Base-by-base conservation (phyloP, 176 grass and related monocot genomes). In the Zoysia japonica region DNA sequence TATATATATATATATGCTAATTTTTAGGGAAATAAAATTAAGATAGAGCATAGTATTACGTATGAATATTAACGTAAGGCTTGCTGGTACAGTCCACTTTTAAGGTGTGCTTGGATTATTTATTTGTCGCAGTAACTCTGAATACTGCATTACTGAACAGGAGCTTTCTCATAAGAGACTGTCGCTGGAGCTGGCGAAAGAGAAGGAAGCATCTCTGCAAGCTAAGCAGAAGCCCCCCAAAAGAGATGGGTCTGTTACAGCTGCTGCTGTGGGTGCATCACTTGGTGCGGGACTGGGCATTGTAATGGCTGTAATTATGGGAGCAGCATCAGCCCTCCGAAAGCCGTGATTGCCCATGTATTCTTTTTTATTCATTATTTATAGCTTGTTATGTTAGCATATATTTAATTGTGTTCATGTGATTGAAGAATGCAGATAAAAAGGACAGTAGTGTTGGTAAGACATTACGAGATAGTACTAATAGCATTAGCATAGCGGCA, bases 281-380 rank as follows among this genome's bases (percentile, higher is more conserved):
- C 83, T 94, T 63, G 95, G 95, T 67, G 92, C 91, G 61, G 91
- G 95, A 11, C 87, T 97, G 42, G 95, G 95, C 36, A 59, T 97
- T 78, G 89, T 94, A 74, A 90, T 97, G 95, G 89, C 94, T 43
- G 77, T 97, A 77, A 91, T 94, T 71, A 97, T 97, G 95, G 95
- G 95, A 51, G 95, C 95, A 56, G 91, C 88, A 67, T 97, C 95
- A 79, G 87, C 91, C 13, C 83, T 94, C 49, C 83, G 95, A 65
- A 97, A 97, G 70, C 91, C 94, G 2, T 94, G 78, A 92, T 71
- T 55, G 35, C 76, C 28, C n/a, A 4, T 67, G 17, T 47, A 17
- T 47, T 80, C 10, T 6, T 60, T 47, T 80, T 51, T 14, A 68
- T 74, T 67, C 43, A 37, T 75, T 43, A 9, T 79, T 55, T 55